Evolutionary conservation across 345 rosid species (phyloP).

Genomic region (Acer negundo): DNA sequence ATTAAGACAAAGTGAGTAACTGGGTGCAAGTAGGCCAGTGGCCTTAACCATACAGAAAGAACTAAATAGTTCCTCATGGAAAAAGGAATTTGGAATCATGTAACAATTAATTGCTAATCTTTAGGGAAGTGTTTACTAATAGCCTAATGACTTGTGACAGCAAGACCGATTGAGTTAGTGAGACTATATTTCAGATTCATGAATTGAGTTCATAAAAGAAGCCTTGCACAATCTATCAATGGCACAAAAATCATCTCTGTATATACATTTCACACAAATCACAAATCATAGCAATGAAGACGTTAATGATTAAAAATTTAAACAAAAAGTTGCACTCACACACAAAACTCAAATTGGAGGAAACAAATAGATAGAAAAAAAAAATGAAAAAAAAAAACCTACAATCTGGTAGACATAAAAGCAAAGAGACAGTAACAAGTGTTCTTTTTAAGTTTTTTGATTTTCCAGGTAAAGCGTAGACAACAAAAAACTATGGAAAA

Average conservation of each 20-base stretch:
- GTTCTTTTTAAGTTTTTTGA: no score
- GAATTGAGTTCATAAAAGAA: background rate
- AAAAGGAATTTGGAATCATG: background rate
- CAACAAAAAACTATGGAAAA: no score
- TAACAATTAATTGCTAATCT: background rate
- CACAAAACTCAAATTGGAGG: background rate
- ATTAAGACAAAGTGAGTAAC: background rate
- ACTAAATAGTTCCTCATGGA: background rate
- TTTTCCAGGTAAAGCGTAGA: no score
- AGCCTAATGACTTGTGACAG: background rate
- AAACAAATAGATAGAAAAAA: background rate
- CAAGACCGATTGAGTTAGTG: background rate
- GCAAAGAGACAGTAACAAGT: no score
- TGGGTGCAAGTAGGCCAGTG: background rate
- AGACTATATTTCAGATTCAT: background rate
- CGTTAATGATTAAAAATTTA: background rate
- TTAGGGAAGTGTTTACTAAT: background rate
- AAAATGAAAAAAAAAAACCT: background rate
- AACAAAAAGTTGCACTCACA: background rate
- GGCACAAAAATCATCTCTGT: background rate
- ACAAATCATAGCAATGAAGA: background rate
- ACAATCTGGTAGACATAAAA: background rate
- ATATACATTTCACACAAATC: background rate
- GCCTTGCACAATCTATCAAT: background rate
- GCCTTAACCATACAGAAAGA: background rate